Evolutionary conservation across 2,329 filamentous ascomycete species (phyloP), one percentile per base, ranked within the genome.

Genomic region (Verticillium dahliae): DNA sequence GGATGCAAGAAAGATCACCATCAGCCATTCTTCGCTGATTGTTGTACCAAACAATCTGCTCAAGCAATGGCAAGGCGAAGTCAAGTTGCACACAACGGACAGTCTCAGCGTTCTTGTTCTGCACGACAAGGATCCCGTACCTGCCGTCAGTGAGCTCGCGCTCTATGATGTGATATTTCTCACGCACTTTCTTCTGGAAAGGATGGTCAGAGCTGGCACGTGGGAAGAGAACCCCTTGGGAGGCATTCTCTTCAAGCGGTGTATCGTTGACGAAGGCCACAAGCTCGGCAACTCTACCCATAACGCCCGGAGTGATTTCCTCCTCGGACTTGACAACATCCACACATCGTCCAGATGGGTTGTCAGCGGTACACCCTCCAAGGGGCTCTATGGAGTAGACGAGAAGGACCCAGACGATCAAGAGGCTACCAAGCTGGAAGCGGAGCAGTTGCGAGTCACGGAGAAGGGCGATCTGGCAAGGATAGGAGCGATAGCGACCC

Each of bases 241-340:
- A 45, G 75, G 84, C 7, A 74, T 97, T 3, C 92, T 91, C 67
- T 97, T 94, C 82, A 88, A 97, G 68, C 84, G 94, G 1, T 88
- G 96, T 56, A 93, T 98, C 56, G 89, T 96, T 18, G 94, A 98
- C 66, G 94, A 97, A 79, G 94, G 94, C 0, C 92, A 97, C 71
- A 90, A 85, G 62, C 87, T 97, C 62, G 91, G 91, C 0, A 89
- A 90, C 41, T 84, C 84, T 0, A 82, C 75, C 2, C 73, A 75
- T 6, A 77, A 78, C 10, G 79, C 78, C 59, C 85, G 80, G 66
- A 91, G 86, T 55, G 79, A 82, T 50, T 68, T 86, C 5, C 75
- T 85, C 22, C 70, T 77, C 2, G 78, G 80, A 1, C 72, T 88
- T 1, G 81, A 87, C 18, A 71, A 72, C 13, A 72, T 89, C n/a